phyloP scores from a whole-genome alignment of 345 rosid species.

The Orychophragmus violaceus region DNA sequence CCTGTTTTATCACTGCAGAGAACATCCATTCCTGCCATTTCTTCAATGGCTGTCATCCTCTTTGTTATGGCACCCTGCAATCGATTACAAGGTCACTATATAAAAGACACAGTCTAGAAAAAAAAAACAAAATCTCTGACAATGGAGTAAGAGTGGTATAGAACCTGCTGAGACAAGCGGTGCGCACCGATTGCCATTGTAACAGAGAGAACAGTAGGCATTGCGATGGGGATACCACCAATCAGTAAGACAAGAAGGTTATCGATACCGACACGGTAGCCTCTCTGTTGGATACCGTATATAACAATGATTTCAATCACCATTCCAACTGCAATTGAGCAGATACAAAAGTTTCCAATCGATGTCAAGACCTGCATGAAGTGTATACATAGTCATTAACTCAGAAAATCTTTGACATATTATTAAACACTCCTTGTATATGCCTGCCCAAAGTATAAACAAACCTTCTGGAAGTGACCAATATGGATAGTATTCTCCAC shows the following conservation, averaged over 20 bases:
- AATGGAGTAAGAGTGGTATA: neutral
- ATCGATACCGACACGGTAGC: neutral
- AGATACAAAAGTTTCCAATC: neutral
- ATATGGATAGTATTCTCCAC: constrained; percentile 72
- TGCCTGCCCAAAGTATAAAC: too few species aligned
- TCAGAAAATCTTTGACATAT: too few species aligned
- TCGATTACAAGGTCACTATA: neutral
- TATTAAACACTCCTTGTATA: too few species aligned
- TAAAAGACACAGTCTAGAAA: neutral
- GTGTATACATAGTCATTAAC: too few species aligned
- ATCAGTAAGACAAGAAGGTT: neutral
- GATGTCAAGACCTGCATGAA: neutral
- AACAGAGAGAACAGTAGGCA: neutral
- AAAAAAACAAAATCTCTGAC: too few species aligned
- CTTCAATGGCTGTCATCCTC: constrained; percentile 47
- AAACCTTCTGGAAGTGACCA: constrained; percentile 92
- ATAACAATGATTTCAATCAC: neutral
- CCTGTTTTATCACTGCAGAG: constrained; percentile 62
- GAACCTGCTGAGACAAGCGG: neutral
- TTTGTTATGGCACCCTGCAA: constrained; percentile 79
- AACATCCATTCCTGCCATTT: constrained; percentile 40
- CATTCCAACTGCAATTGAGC: neutral
- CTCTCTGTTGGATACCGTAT: neutral
- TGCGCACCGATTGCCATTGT: neutral
- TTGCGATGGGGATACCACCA: neutral